Percentiles rank a stretch among this genome's conserved stretches.
Evolutionary conservation across 768 basidiomycete genomes (phyloP).

Genomic region (Pleurotus tuoliensis): DNA sequence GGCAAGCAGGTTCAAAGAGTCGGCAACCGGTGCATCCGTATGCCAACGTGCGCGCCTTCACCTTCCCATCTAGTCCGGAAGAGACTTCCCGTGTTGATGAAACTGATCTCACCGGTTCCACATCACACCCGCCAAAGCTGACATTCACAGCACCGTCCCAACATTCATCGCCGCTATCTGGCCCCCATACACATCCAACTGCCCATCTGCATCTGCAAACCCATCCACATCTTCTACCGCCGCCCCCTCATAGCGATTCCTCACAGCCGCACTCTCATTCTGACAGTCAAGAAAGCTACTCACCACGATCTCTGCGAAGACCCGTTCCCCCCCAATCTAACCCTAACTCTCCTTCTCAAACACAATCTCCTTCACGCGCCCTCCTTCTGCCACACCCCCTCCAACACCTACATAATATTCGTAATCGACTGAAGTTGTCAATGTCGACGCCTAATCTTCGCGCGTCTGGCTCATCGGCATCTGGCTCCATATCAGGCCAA

Average conservation of each 20-base stretch:
- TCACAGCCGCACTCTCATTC: conserved; percentile 6
- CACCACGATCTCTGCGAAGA: not conserved
- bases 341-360: conserved; percentile 8
- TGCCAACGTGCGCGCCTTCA: conserved; percentile 3
- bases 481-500: conserved; percentile 13
- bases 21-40: conserved; percentile 8
- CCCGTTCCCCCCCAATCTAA: not conserved
- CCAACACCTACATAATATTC: not conserved
- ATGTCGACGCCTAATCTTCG: conserved; percentile 67
- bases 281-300: not conserved
- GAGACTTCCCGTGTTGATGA: not conserved
- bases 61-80: conserved; percentile 1
- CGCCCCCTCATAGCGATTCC: conserved; percentile 7
- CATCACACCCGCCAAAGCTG: conserved; percentile 4
- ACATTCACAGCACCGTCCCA: conserved; percentile 7
- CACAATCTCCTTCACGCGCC: not conserved
- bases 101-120: not conserved
- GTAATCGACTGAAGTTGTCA: conserved; percentile 41
- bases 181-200: not conserved
- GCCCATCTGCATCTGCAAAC: conserved; percentile 5
- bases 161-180: not conserved
- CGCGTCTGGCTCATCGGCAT: conserved; percentile 11
- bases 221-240: conserved; percentile 14
- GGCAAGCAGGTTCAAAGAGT: not conserved
- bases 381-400: not conserved